Conservation (phyloP, 345 rosid genomes). For the Eucalyptus globulus region DNA sequence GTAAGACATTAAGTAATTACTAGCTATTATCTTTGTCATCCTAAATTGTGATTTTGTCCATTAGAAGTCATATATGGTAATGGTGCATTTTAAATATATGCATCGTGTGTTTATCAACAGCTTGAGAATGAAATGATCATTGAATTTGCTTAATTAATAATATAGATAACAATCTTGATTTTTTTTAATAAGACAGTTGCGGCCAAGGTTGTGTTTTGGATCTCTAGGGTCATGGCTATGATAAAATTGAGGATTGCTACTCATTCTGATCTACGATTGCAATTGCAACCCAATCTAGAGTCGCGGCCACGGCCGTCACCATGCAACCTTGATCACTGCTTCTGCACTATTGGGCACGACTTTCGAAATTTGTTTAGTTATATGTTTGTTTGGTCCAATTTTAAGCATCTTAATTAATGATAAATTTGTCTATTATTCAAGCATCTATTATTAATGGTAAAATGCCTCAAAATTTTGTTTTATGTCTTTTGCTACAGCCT, state of each 20-base stretch:
- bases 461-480: neutral
- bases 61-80: neutral
- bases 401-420: neutral
- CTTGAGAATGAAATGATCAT: neutral
- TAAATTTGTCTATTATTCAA: neutral
- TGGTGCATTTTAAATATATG: neutral
- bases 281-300: neutral
- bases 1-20: neutral
- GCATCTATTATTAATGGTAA: neutral
- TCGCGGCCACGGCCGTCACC: accelerated
- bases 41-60: neutral
- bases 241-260: neutral
- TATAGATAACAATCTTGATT: neutral
- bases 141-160: neutral
- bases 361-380: neutral
- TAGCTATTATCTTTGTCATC: neutral
- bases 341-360: neutral
- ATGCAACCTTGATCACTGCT: accelerated
- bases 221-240: neutral
- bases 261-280: accelerated
- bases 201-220: neutral
- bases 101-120: neutral
- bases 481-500: neutral
- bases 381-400: neutral
- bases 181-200: neutral